Conservation (phyloP, 2,329 filamentous ascomycete species). For the Diaporthe eres region DNA sequence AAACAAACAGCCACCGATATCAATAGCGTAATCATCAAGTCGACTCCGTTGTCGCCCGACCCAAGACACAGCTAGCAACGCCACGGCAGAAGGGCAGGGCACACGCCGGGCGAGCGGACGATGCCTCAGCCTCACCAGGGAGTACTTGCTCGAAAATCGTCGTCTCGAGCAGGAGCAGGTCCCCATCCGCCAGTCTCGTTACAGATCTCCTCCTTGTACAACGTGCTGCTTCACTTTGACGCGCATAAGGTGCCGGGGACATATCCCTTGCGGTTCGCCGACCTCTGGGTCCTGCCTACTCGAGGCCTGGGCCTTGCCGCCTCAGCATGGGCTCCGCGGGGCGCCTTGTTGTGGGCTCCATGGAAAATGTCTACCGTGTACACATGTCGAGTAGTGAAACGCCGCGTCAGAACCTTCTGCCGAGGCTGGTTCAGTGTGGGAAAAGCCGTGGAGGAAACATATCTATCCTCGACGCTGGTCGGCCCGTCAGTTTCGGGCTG, state of each 20-base stretch:
- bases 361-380: background rate
- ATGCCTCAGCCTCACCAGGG: too few species aligned
- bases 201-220: background rate
- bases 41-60: background rate
- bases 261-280: background rate
- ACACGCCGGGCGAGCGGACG: background rate
- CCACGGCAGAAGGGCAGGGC: background rate
- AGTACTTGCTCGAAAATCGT: background rate
- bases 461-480: constrained; percentile 19
- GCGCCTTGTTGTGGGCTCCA: background rate
- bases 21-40: too few species aligned
- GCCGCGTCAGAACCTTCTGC: background rate
- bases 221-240: background rate
- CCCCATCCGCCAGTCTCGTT: background rate
- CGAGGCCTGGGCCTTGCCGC: background rate
- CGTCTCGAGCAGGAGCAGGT: background rate
- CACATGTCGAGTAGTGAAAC: constrained; percentile 1
- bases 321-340: background rate
- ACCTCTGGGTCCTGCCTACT: background rate
- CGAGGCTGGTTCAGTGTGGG: background rate
- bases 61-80: background rate
- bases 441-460: background rate
- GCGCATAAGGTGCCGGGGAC: background rate
- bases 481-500: constrained; percentile 3
- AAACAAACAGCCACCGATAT: too few species aligned